Evolutionary conservation across 768 basidiomycete genomes (phyloP).

Genomic region (Obba rivulosa): DNA sequence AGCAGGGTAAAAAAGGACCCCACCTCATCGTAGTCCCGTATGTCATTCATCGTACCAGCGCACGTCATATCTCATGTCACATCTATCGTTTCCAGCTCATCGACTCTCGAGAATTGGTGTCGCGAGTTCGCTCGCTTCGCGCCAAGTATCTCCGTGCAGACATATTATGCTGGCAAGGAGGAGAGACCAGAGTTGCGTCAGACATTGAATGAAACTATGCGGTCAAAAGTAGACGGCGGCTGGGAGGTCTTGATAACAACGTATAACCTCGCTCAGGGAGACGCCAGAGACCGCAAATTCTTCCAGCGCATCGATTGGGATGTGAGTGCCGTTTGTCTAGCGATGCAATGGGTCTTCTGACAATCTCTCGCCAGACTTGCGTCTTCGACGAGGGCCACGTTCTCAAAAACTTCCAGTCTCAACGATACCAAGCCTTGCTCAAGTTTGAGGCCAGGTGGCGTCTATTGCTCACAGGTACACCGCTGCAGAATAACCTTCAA

Average conservation of each 20-base stretch:
- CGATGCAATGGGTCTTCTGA: too few relatives aligned
- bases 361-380: slow-evolving; percentile 53
- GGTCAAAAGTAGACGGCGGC: slow-evolving; percentile 45
- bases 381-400: slow-evolving; percentile 98
- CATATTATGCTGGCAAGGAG: slow-evolving; percentile 91
- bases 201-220: slow-evolving; percentile 59
- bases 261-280: slow-evolving; percentile 90
- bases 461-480: slow-evolving; percentile 90
- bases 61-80: neutral
- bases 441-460: slow-evolving; percentile 87
- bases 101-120: slow-evolving; percentile 98
- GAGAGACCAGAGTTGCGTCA: slow-evolving; percentile 73
- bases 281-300: slow-evolving; percentile 85
- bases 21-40: slow-evolving; percentile 95
- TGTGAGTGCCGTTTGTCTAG: slow-evolving; percentile 43
- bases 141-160: slow-evolving; percentile 77
- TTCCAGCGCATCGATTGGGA: slow-evolving; percentile 90
- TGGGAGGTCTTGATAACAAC: slow-evolving; percentile 97
- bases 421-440: slow-evolving; percentile 86
- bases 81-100: slow-evolving; percentile 53
- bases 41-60: slow-evolving; percentile 27
- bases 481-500: slow-evolving; percentile 87
- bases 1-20: slow-evolving; percentile 72
- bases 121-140: slow-evolving; percentile 92
- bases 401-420: slow-evolving; percentile 96